These are phyloP conservation scores for Corymbia citriodora DNA, from an alignment of 441 rosid species.

Conservation along the genomic window DNA sequence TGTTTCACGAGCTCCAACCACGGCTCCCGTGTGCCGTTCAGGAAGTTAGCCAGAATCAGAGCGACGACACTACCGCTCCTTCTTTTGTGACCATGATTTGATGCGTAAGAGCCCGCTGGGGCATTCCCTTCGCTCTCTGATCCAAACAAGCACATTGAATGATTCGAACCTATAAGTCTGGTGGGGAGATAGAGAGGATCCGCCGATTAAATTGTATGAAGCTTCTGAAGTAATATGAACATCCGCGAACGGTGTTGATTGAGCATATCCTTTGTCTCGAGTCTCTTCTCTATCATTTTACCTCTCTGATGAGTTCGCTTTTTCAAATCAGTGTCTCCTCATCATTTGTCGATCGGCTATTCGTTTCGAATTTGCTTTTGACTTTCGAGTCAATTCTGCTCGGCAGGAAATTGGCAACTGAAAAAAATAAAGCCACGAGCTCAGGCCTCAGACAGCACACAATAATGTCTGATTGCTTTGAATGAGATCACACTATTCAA, in stretches of 20 bases:
- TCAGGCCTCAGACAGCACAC: not conserved
- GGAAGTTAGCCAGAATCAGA: not conserved
- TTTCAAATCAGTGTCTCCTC: not conserved
- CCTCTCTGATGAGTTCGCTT: not conserved
- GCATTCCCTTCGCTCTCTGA: not conserved
- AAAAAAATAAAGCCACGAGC: not conserved
- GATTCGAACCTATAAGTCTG: not conserved
- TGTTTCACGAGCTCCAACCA: not conserved
- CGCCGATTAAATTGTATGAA: not conserved
- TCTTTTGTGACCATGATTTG: not conserved
- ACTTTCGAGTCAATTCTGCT: not conserved
- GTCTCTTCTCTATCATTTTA: not conserved
- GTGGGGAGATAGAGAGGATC: not conserved
- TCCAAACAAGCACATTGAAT: not conserved
- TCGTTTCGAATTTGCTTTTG: not conserved
- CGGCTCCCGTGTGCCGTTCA: not conserved
- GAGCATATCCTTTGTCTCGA: not conserved
- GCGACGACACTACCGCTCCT: not conserved
- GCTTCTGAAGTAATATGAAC: not conserved
- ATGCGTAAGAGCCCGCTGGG: not conserved
- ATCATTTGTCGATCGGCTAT: not conserved
- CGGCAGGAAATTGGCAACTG: not conserved
- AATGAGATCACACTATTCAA: not conserved
- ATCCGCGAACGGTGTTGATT: not conserved
- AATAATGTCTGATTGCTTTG: not conserved